Base-by-base conservation (phyloP, 192 early-diverging fungal genomes). In the Funneliformis geosporum region DNA sequence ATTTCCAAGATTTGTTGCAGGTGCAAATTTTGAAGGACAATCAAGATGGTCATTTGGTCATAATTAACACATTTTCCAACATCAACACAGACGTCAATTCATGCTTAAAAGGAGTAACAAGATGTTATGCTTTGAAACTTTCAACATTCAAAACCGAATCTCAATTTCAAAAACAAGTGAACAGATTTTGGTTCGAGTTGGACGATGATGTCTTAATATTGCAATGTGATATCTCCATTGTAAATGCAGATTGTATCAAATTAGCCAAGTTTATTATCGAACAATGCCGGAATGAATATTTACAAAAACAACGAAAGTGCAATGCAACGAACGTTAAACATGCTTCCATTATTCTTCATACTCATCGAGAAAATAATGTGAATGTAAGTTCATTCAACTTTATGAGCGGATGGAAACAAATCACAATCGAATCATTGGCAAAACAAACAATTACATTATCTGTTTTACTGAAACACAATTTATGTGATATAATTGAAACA, bases 201-300 rank as follows among this genome's bases (percentile, higher is more conserved):
- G 16, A 27, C 33, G n/a, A 38, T 33, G 18, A 75, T 14, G 25
- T 75, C 33, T 69, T 80, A 21, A 66, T 80, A 28, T 16, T 80
- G 16, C 79, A 80, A 75, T 80, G 79, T 33, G 33, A 33, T 33
- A 33, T 33, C 33, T 33, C 33, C 2, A 33, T 33, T 33, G 33
- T 33, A 33, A 73, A 64, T 46, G 42, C 68, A 2, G 72, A 61
- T 9, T 80, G 79, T 65, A 75, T 80, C n/a, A 80, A 73, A 44
- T 67, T 80, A 62, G 79, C 79, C 3, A 73, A 75, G 64, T 80
- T 80, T 59, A 46, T 73, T 39, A 80, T 80, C 14, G 79, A 80
- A 38, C 73, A 75, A 39, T 64, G 27, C 38, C 72, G 73, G 25
- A 46, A 23, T 38, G 79, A 80, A 55, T 80, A 80, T 68, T 60